Evolutionary conservation across 2,329 filamentous ascomycete genomes (phyloP), one percentile per base, ranked within the genome.

Genomic region (Epicoccum nigrum): DNA sequence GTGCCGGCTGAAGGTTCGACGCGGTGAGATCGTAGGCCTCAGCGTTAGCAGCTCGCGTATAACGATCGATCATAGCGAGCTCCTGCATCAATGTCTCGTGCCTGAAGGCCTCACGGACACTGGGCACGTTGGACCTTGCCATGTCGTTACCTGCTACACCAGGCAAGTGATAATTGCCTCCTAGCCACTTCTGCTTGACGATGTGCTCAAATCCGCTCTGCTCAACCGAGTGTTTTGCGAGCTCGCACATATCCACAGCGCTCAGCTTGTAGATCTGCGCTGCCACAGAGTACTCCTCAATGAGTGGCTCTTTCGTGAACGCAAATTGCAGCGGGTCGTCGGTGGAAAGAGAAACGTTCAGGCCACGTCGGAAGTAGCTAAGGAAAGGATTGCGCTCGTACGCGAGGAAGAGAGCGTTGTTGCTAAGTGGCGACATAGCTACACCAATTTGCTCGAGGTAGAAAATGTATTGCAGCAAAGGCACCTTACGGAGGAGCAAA

Each of bases 211-310:
- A 99, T 6, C 94, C 94, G 70, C 91, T 96, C 72, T 99, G 94
- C 64, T 88, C 86, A 32, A 99, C 94, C 8, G 91, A 96, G 71
- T 97, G 93, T 76, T 96, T 96, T 19, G 94, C 94, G 50, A 99
- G 76, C 76, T 99, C 94, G 70, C 94, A 97, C 94, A 99, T 99
- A 68, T 99, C 94, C 4, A 97, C 92, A 1, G 93, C 89, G 67
- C 87, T 95, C 31, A 99, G 84, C 76, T 97, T 97, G 78, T 97
- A 99, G 52, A 99, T 99, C 75, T 99, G 94, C 4, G 94, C 94
- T 3, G 94, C 94, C 7, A 99, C 94, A 0, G 93, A 92, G 68
- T 99, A 99, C 70, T 99, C 94, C 73, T 99, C 94, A 61, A 99
- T 99, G 50, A 99, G 77, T 1, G 94, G 94, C 73, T 99, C 94